Percentiles rank a stretch among this genome's conserved stretches.
Conservation (phyloP, 345 rosid species). For the Erodium maritimum region DNA sequence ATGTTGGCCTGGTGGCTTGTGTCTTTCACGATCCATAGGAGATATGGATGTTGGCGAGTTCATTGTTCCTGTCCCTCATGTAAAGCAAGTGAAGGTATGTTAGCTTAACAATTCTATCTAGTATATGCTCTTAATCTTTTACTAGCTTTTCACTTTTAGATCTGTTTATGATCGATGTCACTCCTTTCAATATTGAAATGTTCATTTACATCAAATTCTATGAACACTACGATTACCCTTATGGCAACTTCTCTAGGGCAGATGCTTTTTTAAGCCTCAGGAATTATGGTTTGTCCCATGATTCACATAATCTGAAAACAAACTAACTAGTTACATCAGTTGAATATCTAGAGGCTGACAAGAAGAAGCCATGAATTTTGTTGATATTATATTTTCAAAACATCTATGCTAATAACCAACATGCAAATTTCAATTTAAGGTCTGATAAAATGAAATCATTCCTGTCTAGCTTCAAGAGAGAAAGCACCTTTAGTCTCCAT, state of each 20-base stretch:
- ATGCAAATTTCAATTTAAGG: not conserved
- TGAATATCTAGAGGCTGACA: not conserved
- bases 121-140: too few relatives aligned
- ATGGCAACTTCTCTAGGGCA: not conserved
- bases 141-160: too few relatives aligned
- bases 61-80: slow-evolving; percentile 96
- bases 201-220: not conserved
- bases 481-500: not conserved
- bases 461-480: not conserved
- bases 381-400: not conserved
- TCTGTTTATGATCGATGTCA: too few relatives aligned
- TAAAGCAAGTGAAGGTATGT: slow-evolving; percentile 46
- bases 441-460: not conserved
- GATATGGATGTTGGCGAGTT: slow-evolving; percentile 92
- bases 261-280: not conserved
- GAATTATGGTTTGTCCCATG: not conserved
- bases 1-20: slow-evolving; percentile 99
- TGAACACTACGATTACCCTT: not conserved
- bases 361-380: not conserved
- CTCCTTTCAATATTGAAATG: too few relatives aligned
- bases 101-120: not conserved
- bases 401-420: not conserved
- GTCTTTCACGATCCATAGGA: slow-evolving; percentile 98
- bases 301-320: not conserved
- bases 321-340: not conserved